Conservation (phyloP, 75 land plant genomes). For the Gnetum montanum region DNA sequence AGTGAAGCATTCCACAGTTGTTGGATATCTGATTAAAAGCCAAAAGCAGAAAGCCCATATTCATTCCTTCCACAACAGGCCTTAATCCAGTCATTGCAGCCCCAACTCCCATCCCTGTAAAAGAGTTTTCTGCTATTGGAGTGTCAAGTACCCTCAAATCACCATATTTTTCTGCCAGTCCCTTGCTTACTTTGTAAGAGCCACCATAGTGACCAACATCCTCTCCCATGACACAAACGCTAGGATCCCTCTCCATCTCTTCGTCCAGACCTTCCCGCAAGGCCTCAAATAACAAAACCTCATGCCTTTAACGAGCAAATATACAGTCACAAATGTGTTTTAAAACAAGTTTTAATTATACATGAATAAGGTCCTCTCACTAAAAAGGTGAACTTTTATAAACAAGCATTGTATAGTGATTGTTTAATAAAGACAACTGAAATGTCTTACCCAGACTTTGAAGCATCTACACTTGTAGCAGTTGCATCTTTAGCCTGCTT, state of each 20-base stretch:
- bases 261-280: constrained; percentile 91
- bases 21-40: constrained; percentile 98
- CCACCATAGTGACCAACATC: constrained; percentile 99
- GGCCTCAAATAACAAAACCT: constrained; percentile 90
- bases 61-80: constrained; percentile 94
- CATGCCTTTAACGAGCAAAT: no score
- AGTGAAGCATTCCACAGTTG: constrained; percentile 98
- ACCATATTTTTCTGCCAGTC: constrained; percentile 76
- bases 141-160: constrained; percentile 91
- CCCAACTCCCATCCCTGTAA: constrained; percentile 97
- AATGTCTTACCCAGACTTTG: constrained; percentile 41
- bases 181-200: constrained; percentile 96
- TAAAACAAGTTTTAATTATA: not conserved
- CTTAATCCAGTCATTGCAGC: constrained; percentile 97
- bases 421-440: not conserved
- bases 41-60: constrained; percentile 94
- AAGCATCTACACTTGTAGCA: constrained; percentile 18
- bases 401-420: not conserved
- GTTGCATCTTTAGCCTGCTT: constrained; percentile 33
- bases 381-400: not conserved
- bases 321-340: not conserved
- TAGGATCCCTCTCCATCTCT: constrained; percentile 92
- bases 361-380: not conserved
- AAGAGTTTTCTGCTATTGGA: constrained; percentile 95
- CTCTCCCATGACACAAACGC: constrained; percentile 89